Evolutionary conservation across 2,329 filamentous ascomycete genomes (phyloP), one percentile per base, ranked within the genome.

Genomic region (Sodiomyces alkalinus): DNA sequence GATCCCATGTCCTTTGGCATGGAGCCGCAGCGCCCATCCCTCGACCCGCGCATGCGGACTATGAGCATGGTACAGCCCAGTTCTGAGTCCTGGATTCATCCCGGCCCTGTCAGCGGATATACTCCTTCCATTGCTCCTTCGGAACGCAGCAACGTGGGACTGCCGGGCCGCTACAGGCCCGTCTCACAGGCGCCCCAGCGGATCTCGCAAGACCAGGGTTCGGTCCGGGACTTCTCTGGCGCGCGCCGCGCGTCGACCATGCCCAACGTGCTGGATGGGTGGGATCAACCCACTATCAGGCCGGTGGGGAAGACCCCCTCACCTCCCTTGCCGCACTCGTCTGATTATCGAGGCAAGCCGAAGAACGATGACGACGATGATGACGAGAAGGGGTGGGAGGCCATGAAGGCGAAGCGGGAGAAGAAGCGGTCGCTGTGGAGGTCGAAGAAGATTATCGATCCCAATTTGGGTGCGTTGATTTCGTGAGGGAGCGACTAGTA

Each of bases 91-190:
- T 72, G 70, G 58, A 56, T 73, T 25, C 64, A 66, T 31, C 60
- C 52, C 16, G 45, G 53, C 19, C 48, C 40, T 23, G 39, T 48
- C 12, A 52, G 55, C 6, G 74, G 71, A 7, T 96, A 96, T 52
- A 69, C 85, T 1, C 74, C 85, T 1, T 96, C 87, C 1, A 92
- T 98, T 40, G 87, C 90, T 3, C 90, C 90, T 1, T 93, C 83
- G 5, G 90, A 96, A 56, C 78, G 90, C 35, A 96, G 86, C 62
- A 96, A 92, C 49, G 62, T 94, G 35, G 90, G 90, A 11, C 66
- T 92, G 29, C 85, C 90, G 7, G 77, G 82, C 18, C 74, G 90
- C 24, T 98, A 98, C 55, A 72, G 90, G 25, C 85, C 90, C 2
- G 87, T 96, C 1, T 85, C 81, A 0, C 76, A 78, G 22, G 59